Evolutionary conservation across 257 asterid species (phyloP).

Genomic region (Cordia subcordata): DNA sequence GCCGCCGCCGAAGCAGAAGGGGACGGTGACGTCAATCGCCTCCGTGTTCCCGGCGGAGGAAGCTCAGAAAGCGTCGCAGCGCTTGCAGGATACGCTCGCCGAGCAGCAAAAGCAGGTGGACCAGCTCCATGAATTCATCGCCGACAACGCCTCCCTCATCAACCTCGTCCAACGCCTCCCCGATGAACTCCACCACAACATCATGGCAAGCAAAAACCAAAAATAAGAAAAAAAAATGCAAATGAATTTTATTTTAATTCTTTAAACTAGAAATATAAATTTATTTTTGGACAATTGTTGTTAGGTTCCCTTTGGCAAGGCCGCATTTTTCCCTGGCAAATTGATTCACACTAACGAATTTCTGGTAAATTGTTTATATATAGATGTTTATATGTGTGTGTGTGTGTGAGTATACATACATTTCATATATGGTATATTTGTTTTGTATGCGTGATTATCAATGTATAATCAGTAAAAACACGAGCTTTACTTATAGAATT

Average conservation of each 20-base stretch:
- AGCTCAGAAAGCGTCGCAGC: constrained; percentile 69
- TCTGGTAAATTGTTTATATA: constrained; percentile 36
- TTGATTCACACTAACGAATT: constrained; percentile 87
- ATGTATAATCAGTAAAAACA: too few relatives aligned
- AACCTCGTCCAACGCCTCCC: constrained; percentile 77
- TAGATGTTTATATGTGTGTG: too few relatives aligned
- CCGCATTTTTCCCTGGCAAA: constrained; percentile 87
- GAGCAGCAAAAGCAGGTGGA: constrained; percentile 53
- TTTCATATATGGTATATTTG: neutral
- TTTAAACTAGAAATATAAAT: constrained; percentile 1
- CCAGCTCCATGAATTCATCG: constrained; percentile 44
- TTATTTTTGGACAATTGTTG: neutral
- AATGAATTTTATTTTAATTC: too few relatives aligned
- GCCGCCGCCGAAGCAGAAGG: constrained; percentile 29
- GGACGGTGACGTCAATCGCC: constrained; percentile 55
- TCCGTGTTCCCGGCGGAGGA: constrained; percentile 61
- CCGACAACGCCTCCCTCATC: constrained; percentile 58
- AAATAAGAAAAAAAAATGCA: too few relatives aligned
- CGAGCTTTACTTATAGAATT: too few relatives aligned
- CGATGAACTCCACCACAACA: constrained; percentile 68
- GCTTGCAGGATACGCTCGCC: constrained; percentile 48
- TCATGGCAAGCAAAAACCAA: constrained; percentile 43
- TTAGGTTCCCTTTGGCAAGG: constrained; percentile 91
- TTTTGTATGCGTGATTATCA: too few relatives aligned
- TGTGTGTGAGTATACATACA: neutral